Percentiles rank a stretch among this genome's conserved stretches.
These are phyloP conservation scores for Citrullus amarus DNA, from an alignment of 306 rosid species.

Conservation along the genomic window DNA sequence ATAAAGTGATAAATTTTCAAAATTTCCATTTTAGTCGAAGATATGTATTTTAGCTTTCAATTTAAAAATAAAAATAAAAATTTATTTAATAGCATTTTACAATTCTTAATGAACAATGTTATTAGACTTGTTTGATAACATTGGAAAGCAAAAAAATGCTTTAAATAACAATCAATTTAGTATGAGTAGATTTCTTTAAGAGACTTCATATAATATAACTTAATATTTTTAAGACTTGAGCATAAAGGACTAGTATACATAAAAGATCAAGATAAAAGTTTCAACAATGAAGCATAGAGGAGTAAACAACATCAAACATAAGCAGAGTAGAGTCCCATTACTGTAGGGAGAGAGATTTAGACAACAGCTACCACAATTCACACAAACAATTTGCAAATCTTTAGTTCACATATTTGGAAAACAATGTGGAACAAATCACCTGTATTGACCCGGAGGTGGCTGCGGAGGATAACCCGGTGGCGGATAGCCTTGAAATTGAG, in stretches of 20 bases:
- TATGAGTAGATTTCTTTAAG: not conserved
- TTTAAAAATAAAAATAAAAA: too few species aligned
- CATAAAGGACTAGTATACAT: not conserved
- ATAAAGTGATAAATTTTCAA: too few species aligned
- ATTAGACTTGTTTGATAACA: too few species aligned
- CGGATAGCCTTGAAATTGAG: not conserved
- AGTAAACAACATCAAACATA: not conserved
- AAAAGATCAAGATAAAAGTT: not conserved
- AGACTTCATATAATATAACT: too few species aligned
- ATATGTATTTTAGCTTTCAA: too few species aligned
- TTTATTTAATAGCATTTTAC: too few species aligned
- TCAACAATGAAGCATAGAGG: not conserved
- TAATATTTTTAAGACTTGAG: too few species aligned
- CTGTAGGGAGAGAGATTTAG: not conserved
- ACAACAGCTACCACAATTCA: not conserved
- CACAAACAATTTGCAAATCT: not conserved
- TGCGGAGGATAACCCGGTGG: constrained; percentile 27
- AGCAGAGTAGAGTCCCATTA: too few species aligned
- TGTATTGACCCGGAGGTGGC: constrained; percentile 29
- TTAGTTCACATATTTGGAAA: not conserved
- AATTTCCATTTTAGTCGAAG: too few species aligned
- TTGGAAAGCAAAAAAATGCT: too few species aligned
- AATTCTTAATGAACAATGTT: too few species aligned
- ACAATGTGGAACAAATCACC: constrained; percentile 22
- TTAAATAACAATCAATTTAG: not conserved